Conservation (phyloP, 176 grass and related monocot genomes). For the Bromus sterilis region DNA sequence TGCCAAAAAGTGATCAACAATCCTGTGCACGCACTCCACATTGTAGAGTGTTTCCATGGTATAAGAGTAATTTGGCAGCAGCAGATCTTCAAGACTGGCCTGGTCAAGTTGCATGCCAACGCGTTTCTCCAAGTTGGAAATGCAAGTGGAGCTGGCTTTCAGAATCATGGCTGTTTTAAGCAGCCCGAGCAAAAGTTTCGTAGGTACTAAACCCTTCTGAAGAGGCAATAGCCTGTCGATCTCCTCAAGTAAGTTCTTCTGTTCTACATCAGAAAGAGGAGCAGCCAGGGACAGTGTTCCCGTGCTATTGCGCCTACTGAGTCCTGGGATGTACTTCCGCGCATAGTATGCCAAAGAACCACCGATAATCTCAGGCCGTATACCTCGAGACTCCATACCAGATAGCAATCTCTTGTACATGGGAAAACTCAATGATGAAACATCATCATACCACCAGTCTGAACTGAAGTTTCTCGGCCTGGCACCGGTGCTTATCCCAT, state of each 20-base stretch:
- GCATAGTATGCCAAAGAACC: slow-evolving; percentile 75
- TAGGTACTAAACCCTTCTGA: slow-evolving; percentile 57
- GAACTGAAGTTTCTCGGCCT: slow-evolving; percentile 74
- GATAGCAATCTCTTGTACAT: slow-evolving; percentile 74
- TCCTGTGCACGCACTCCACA: slow-evolving; percentile 82
- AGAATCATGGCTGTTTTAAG: slow-evolving; percentile 85
- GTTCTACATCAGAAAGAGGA: slow-evolving; percentile 62
- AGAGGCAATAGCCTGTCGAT: slow-evolving; percentile 59
- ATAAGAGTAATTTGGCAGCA: slow-evolving; percentile 78
- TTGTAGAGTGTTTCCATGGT: slow-evolving; percentile 94
- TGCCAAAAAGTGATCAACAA: slow-evolving; percentile 76
- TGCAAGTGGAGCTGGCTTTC: slow-evolving; percentile 47
- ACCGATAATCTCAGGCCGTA: slow-evolving; percentile 58
- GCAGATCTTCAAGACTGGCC: slow-evolving; percentile 70
- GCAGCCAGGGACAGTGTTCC: slow-evolving; percentile 20
- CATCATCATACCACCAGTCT: slow-evolving; percentile 96
- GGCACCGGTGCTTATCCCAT: slow-evolving; percentile 85
- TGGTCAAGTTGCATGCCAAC: slow-evolving; percentile 83
- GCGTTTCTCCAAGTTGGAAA: slow-evolving; percentile 67
- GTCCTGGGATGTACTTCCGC: slow-evolving; percentile 70
- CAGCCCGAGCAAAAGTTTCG: slow-evolving; percentile 68
- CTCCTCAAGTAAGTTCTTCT: slow-evolving; percentile 77
- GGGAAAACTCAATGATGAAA: slow-evolving; percentile 55
- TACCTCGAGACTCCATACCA: slow-evolving; percentile 67
- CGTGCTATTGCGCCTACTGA: slow-evolving; percentile 64